Conservation (phyloP, 169 alveolate genomes). For the Cystoisospora suis region DNA sequence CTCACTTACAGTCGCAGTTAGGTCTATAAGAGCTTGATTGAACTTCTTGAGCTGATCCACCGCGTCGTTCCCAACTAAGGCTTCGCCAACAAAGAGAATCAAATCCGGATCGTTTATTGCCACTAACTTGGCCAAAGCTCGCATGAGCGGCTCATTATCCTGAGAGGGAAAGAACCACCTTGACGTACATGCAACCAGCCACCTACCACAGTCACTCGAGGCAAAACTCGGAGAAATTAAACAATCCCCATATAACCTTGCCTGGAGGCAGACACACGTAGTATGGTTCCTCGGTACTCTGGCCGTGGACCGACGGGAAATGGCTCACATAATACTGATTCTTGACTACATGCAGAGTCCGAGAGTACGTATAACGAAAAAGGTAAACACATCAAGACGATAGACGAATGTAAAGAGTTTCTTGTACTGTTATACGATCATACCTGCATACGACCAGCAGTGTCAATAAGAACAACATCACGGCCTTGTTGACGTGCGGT, state of each 20-base stretch:
- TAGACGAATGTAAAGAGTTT: neutral
- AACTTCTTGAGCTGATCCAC: constrained; percentile 97
- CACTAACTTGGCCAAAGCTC: constrained; percentile 95
- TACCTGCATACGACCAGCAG: constrained; percentile 99
- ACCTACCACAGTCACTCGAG: neutral
- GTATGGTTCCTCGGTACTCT: no score
- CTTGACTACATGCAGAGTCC: no score
- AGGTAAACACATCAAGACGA: neutral
- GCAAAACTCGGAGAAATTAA: no score
- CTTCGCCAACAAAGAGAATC: constrained; percentile 99
- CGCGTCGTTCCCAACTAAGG: constrained; percentile 99
- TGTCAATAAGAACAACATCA: constrained; percentile 98
- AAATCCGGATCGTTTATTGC: constrained; percentile 96
- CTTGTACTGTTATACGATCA: neutral
- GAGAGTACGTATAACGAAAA: neutral
- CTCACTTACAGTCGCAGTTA: constrained; percentile 25
- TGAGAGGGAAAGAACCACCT: neutral
- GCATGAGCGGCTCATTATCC: constrained; percentile 99
- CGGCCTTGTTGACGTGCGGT: constrained; percentile 89
- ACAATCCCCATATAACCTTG: no score
- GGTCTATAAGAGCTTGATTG: constrained; percentile 90
- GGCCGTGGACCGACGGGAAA: no score
- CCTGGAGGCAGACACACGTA: no score
- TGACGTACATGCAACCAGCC: neutral
- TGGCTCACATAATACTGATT: no score